Conservation (phyloP, 2,329 filamentous ascomycete genomes). For the Blastomyces emzantsi region DNA sequence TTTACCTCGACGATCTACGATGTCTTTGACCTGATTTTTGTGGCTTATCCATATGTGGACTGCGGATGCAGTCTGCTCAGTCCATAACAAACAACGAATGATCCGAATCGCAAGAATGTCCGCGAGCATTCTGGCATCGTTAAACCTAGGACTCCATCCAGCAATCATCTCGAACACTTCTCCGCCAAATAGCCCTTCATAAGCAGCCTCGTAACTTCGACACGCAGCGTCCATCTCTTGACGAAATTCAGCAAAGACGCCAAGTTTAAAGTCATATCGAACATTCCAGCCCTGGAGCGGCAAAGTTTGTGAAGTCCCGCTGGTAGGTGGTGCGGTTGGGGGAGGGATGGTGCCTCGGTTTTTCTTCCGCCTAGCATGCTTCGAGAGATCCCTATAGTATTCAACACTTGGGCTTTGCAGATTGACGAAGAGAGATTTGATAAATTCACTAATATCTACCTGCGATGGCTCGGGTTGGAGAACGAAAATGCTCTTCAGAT, state of each 20-base stretch:
- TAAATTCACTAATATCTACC: constrained; percentile 63
- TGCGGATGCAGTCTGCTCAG: constrained; percentile 66
- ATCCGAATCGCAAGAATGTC: constrained; percentile 74
- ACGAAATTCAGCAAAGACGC: constrained; percentile 81
- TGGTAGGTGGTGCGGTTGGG: constrained; percentile 73
- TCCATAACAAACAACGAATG: constrained; percentile 74
- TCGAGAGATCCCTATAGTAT: constrained; percentile 90
- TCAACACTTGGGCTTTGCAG: constrained; percentile 70
- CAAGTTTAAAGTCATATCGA: constrained; percentile 90
- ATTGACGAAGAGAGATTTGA: constrained; percentile 60
- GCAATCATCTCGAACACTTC: constrained; percentile 84
- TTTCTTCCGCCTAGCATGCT: constrained; percentile 81
- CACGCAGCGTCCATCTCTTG: constrained; percentile 85
- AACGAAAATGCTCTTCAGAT: constrained; percentile 78
- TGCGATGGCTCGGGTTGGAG: constrained; percentile 64
- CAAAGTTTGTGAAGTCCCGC: constrained; percentile 76
- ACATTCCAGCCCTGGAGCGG: constrained; percentile 83
- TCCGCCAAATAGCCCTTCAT: constrained; percentile 69
- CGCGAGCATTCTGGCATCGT: constrained; percentile 80
- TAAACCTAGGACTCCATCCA: constrained; percentile 82
- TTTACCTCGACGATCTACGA: constrained; percentile 73
- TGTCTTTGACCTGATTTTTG: constrained; percentile 60
- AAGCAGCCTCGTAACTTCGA: constrained; percentile 77
- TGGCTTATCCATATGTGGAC: constrained; percentile 74
- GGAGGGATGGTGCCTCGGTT: constrained; percentile 67